These are phyloP conservation scores for Phtheirospermum japonicum DNA, from an alignment of 257 asterid species.

Conservation along the genomic window DNA sequence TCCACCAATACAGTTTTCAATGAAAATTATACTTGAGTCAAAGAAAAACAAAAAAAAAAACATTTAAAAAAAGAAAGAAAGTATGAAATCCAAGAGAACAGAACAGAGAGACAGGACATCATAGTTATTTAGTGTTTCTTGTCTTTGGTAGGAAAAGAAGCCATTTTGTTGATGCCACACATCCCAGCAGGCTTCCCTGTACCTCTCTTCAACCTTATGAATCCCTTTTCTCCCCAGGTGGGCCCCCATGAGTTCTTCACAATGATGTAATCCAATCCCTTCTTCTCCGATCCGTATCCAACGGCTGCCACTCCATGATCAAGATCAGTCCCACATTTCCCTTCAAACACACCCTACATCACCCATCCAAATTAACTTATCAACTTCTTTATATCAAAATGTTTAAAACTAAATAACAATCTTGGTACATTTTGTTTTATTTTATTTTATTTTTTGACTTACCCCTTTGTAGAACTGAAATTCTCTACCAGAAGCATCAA, in stretches of 20 bases:
- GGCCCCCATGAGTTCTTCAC: conserved; percentile 73
- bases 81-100: too few relatives aligned
- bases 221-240: conserved; percentile 67
- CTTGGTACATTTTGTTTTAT: background rate
- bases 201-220: conserved; percentile 52
- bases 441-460: too few relatives aligned
- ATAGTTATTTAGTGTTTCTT: background rate
- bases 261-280: conserved; percentile 43
- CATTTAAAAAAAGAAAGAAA: too few relatives aligned
- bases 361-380: background rate
- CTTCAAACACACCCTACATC: conserved; percentile 56
- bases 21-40: too few relatives aligned
- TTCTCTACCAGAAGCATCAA: conserved; percentile 71
- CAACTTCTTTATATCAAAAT: background rate
- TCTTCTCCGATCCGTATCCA: conserved; percentile 53
- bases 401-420: background rate
- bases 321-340: conserved; percentile 50
- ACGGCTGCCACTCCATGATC: conserved; percentile 72
- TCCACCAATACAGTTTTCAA: too few relatives aligned
- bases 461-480: conserved; percentile 78
- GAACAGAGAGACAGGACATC: too few relatives aligned
- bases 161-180: conserved; percentile 65
- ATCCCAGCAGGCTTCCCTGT: conserved; percentile 50
- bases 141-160: conserved; percentile 58
- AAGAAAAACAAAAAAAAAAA: too few relatives aligned